Conservation (phyloP, 169 alveolate genomes). For the Cryptosporidium sp. region DNA sequence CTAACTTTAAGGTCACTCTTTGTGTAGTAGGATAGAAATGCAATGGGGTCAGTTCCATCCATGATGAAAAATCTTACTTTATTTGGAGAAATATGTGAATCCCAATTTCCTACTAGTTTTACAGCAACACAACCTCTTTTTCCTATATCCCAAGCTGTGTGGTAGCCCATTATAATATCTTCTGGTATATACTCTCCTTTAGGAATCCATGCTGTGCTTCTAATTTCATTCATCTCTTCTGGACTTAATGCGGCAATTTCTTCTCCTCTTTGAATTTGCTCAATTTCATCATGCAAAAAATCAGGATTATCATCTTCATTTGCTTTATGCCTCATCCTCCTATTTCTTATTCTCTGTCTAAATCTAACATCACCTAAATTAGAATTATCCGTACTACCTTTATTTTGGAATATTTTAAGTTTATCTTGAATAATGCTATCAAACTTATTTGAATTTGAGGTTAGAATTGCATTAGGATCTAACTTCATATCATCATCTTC, state of each 20-base stretch:
- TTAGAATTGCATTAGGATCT: constrained; percentile 35
- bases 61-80: constrained; percentile 80
- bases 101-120: constrained; percentile 80
- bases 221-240: constrained; percentile 74
- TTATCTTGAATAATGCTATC: constrained; percentile 54
- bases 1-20: constrained; percentile 71
- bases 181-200: constrained; percentile 79
- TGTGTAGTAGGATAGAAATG: constrained; percentile 60
- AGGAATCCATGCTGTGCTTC: constrained; percentile 79
- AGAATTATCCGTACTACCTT: constrained; percentile 14
- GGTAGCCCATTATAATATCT: constrained; percentile 78
- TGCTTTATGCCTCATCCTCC: constrained; percentile 51
- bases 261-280: constrained; percentile 55
- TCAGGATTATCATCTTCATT: constrained; percentile 68
- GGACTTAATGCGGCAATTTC: constrained; percentile 21
- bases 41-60: constrained; percentile 82
- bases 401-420: constrained; percentile 36
- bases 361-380: constrained; percentile 47
- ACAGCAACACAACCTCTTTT: constrained; percentile 82
- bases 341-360: constrained; percentile 60
- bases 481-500: constrained; percentile 41
- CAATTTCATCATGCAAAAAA: constrained; percentile 60
- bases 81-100: constrained; percentile 75
- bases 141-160: constrained; percentile 83
- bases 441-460: constrained; percentile 18